Conservation (phyloP, 2,329 filamentous ascomycete species). For the Penicillium sp. region DNA sequence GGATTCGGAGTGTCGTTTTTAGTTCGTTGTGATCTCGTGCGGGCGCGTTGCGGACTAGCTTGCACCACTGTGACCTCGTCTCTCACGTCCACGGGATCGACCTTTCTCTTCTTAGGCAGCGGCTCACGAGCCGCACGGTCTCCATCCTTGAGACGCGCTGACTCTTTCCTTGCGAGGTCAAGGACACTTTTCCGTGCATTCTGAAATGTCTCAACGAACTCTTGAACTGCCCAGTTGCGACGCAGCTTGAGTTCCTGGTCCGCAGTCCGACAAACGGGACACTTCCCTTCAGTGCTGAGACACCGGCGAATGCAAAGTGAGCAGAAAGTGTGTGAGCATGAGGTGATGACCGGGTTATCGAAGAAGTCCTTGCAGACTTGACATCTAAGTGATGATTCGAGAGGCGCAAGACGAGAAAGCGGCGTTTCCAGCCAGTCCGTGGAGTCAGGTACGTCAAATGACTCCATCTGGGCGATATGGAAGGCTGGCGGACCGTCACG, state of each 20-base stretch:
- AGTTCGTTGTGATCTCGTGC: slow-evolving; percentile 41
- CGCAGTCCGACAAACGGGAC: slow-evolving; percentile 76
- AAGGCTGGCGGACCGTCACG: not conserved
- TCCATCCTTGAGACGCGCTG: slow-evolving; percentile 58
- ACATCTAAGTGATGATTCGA: slow-evolving; percentile 88
- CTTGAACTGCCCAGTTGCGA: slow-evolving; percentile 82
- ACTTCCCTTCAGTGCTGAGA: slow-evolving; percentile 80
- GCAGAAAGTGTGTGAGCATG: slow-evolving; percentile 95
- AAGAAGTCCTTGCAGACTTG: slow-evolving; percentile 99
- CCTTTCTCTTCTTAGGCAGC: slow-evolving; percentile 40
- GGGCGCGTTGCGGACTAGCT: slow-evolving; percentile 30
- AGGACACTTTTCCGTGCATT: slow-evolving; percentile 67
- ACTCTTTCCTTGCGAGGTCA: slow-evolving; percentile 62
- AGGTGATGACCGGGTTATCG: slow-evolving; percentile 90
- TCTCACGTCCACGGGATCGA: slow-evolving; percentile 37
- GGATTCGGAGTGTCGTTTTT: slow-evolving; percentile 18
- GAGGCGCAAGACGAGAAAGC: slow-evolving; percentile 45
- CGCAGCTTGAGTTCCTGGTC: slow-evolving; percentile 86
- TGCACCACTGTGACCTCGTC: slow-evolving; percentile 44
- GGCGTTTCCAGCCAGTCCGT: slow-evolving; percentile 56
- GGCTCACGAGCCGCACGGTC: slow-evolving; percentile 36
- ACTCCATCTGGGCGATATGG: slow-evolving; percentile 34
- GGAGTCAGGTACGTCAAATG: slow-evolving; percentile 48
- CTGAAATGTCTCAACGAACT: slow-evolving; percentile 79
- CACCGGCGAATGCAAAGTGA: slow-evolving; percentile 91